A percentile compares a stretch with the other conserved stretches of the same genome.
phyloP scores from a whole-genome alignment of 768 basidiomycete species.

The Suillus bovinus region DNA sequence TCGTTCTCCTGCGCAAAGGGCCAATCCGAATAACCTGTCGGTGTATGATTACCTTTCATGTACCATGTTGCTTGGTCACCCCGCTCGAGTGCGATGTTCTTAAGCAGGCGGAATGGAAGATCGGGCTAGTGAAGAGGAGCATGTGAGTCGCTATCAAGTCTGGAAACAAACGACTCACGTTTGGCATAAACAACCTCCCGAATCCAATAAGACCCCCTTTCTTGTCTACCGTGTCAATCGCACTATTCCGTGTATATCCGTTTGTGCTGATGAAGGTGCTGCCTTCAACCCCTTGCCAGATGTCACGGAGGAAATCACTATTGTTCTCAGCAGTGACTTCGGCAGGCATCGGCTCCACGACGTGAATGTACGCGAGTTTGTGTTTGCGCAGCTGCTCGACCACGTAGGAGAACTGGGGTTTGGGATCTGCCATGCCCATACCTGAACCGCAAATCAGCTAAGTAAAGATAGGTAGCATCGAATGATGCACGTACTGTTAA shows the following conservation, averaged over 20 bases:
- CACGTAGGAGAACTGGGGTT: constrained; percentile 55
- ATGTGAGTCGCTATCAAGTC: background rate
- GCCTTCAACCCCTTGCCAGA: constrained; percentile 40
- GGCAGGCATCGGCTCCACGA: constrained; percentile 39
- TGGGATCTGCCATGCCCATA: constrained; percentile 56
- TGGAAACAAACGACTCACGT: constrained; percentile 30
- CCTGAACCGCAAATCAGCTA: constrained; percentile 27
- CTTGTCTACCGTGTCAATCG: constrained; percentile 37
- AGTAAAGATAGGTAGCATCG: constrained; percentile 4
- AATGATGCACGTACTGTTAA: constrained; percentile 2
- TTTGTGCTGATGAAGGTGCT: constrained; percentile 43
- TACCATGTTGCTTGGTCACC: constrained; percentile 26
- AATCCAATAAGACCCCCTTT: constrained; percentile 36
- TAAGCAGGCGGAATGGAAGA: constrained; percentile 30
- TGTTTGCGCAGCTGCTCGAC: constrained; percentile 39
- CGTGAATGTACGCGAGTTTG: constrained; percentile 52
- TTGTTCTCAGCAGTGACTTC: constrained; percentile 20
- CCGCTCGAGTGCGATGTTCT: constrained; percentile 20
- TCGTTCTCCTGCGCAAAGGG: constrained; percentile 20
- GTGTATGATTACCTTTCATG: constrained; percentile 22
- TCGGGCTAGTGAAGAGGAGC: constrained; percentile 24
- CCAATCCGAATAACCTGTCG: constrained; percentile 33
- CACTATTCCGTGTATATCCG: constrained; percentile 43
- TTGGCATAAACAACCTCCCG: constrained; percentile 38
- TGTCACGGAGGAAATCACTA: constrained; percentile 45